These are phyloP conservation scores for Metschnikowia koreensis DNA, from an alignment of 805 yeast genomes.

Conservation along the genomic window DNA sequence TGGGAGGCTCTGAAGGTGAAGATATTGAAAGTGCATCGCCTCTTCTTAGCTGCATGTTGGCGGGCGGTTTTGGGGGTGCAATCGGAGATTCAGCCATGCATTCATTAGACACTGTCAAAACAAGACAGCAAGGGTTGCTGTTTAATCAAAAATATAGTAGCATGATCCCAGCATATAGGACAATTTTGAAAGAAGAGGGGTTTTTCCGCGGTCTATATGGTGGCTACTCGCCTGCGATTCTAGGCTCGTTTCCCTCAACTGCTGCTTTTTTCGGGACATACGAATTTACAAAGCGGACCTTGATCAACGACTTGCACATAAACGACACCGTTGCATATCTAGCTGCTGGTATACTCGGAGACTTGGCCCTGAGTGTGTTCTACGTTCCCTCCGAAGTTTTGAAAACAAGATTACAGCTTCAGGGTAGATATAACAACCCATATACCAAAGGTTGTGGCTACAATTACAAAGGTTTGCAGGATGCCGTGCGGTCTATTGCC, in stretches of 20 bases:
- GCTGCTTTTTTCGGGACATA: slow-evolving; percentile 92
- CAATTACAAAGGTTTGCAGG: slow-evolving; percentile 70
- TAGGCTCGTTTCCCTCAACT: slow-evolving; percentile 92
- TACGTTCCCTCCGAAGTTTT: slow-evolving; percentile 96
- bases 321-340: slow-evolving; percentile 82
- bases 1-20: slow-evolving; percentile 1
- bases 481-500: slow-evolving; percentile 67
- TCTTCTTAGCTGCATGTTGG: slow-evolving; percentile 62
- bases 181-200: slow-evolving; percentile 85
- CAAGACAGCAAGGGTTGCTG: slow-evolving; percentile 95
- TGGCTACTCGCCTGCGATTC: slow-evolving; percentile 88
- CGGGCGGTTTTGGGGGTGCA: slow-evolving; percentile 95
- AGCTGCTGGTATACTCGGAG: slow-evolving; percentile 90
- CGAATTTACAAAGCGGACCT: slow-evolving; percentile 70
- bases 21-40: slow-evolving; percentile 33
- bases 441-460: slow-evolving; percentile 73
- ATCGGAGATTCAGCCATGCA: slow-evolving; percentile 94
- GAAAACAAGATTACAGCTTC: slow-evolving; percentile 89
- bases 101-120: slow-evolving; percentile 93
- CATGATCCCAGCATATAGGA: slow-evolving; percentile 72
- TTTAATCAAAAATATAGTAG: slow-evolving; percentile 61
- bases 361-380: slow-evolving; percentile 78
- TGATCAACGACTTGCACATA: slow-evolving; percentile 60
- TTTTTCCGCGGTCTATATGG: slow-evolving; percentile 80
- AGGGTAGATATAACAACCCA: slow-evolving; percentile 82